Evolutionary conservation across 345 rosid species (phyloP), one percentile per base, ranked within the genome.

Genomic region (Excoecaria cochinchinensis): DNA sequence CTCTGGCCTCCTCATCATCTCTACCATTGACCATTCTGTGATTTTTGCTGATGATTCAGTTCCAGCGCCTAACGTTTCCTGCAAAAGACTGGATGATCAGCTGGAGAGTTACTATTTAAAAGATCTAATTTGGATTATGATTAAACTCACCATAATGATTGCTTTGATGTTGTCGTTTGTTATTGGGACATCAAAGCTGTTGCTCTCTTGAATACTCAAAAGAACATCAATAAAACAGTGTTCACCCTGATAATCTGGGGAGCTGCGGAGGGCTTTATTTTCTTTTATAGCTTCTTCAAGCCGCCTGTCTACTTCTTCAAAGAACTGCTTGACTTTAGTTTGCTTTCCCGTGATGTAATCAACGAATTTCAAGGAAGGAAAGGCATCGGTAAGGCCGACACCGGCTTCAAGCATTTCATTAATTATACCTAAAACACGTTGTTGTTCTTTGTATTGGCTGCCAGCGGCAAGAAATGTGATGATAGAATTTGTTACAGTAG

Each of bases 171-270:
- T 78, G 22, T 22, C 63, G 24, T 59, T 59, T 4, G 63, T 59
- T 1, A 85, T 22, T 25, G 72, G 65, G 61, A 78, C 58, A 0
- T 76, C 83, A 10, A 22, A 60, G 8, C 74, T 4, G 6, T 38
- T 74, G 22, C 63, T 5, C 8, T 74, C 67, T 15, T 80, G 84
- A 60, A 82, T 51, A 8, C 68, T 72, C 53, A 85, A 47, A 22
- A 87, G 85, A 60, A 80, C 76, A 77, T 82, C 82, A 6, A 87
- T 63, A 42, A 72, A 22, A 58, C 60, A 39, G 19, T 11, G 72
- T 19, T 24, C 31, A 2, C 14, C 16, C 11, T n/a, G 22, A 55
- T 21, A 9, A 5, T 19, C 1, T 14, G 0, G 14, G 4, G 8
- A 21, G 5, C 22, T 21, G 7, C n/a, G 9, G 25, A 59, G 24